Evolutionary conservation across 1,284 basidiomycete genomes (phyloP).

Genomic region (Ceratobasidium sp.): DNA sequence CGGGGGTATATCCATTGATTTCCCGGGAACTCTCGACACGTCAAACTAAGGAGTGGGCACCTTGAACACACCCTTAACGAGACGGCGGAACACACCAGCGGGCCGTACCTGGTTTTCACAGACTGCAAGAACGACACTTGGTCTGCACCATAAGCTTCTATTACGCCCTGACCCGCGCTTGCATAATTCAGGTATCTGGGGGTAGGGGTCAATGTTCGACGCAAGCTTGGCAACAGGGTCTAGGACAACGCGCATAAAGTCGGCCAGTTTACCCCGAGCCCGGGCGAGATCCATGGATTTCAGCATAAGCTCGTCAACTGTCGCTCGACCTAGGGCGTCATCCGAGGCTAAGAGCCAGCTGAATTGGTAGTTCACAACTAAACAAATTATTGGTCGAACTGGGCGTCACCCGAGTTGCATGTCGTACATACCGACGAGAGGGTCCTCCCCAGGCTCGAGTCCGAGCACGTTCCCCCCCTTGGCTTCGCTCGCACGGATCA

Average conservation of each 20-base stretch:
- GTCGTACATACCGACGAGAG: constrained; percentile 1
- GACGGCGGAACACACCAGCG: neutral
- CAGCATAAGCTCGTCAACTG: constrained; percentile 2
- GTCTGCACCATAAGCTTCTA: constrained; percentile 12
- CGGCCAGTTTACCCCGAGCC: neutral
- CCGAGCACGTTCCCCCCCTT: constrained; percentile 26
- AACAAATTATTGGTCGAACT: neutral
- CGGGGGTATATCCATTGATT: too few relatives aligned
- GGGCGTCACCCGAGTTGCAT: neutral
- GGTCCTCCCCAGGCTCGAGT: neutral
- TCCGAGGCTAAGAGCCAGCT: constrained; percentile 8
- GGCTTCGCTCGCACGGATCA: constrained; percentile 27
- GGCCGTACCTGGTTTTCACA: constrained; percentile 23
- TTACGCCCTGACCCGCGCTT: neutral
- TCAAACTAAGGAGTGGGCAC: neutral
- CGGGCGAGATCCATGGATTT: constrained; percentile 13
- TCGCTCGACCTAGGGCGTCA: neutral
- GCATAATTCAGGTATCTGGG: constrained; percentile 26
- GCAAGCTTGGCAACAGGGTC: neutral
- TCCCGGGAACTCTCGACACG: too few relatives aligned
- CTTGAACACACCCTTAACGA: constrained; percentile 16
- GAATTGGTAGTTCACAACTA: constrained; percentile 32
- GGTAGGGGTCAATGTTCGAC: neutral
- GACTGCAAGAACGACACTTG: constrained; percentile 2
- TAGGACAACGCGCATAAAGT: constrained; percentile 9